Conservation (phyloP, 805 yeast species). For the Wickerhamomyces queroliae region DNA sequence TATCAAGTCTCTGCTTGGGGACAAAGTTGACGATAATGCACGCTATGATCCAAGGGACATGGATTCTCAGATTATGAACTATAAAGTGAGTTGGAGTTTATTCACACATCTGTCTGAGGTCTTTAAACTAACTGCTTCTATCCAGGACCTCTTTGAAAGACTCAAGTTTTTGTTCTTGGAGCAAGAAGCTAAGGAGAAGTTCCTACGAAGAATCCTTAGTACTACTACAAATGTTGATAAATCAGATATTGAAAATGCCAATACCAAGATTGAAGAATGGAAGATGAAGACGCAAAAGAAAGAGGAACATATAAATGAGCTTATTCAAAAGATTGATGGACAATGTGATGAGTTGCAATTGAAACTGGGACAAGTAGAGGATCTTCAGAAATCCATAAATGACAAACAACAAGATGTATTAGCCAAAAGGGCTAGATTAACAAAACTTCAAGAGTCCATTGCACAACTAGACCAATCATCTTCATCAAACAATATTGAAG, state of each 20-base stretch:
- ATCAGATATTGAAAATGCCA: constrained; percentile 27
- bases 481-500: background rate
- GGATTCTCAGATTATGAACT: background rate
- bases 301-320: constrained; percentile 5
- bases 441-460: background rate
- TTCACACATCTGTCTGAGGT: background rate
- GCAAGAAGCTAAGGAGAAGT: constrained; percentile 66
- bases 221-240: constrained; percentile 24
- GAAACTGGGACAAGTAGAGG: constrained; percentile 9
- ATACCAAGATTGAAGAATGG: constrained; percentile 21
- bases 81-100: background rate
- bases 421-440: background rate
- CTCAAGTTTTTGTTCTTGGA: constrained; percentile 63
- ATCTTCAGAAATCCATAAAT: background rate
- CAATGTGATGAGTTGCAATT: constrained; percentile 7
- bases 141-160: constrained; percentile 31
- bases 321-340: constrained; percentile 12
- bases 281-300: constrained; percentile 12
- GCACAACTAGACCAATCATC: background rate
- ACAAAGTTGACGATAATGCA: background rate
- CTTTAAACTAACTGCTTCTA: background rate
- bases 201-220: constrained; percentile 45
- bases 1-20: background rate
- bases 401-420: background rate
- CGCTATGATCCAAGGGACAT: background rate